Evolutionary conservation across 352 stramenopile genomes (phyloP), one percentile per base, ranked within the genome.

Genomic region (Pythium graminicola): DNA sequence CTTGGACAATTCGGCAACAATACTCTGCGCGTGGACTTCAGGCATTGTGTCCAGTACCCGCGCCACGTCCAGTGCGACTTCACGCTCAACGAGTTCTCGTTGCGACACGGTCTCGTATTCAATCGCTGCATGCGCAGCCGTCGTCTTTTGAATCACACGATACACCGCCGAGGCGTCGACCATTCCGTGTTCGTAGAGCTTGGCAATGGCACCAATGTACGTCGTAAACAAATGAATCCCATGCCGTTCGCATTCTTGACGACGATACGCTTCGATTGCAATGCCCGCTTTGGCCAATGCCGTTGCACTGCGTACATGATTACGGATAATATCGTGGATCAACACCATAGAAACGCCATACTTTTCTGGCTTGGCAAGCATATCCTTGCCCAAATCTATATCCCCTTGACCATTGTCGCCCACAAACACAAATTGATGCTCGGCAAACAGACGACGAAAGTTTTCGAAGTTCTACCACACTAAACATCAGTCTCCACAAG

Each of bases 241-340:
- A 57, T 67, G 68, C 58, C 70, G 57, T 22, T 81, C 66, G 28
- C 77, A 89, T 67, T 91, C 80, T 7, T 64, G 70, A 28, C 68
- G 73, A 43, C 80, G 77, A 40, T 86, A 91, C 7, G 75, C 42
- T 32, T 60, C 53, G 6, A 62, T 41, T 1, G 39, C 19, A 11
- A 53, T 28, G 43, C 57, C 46, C 43, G 50, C 17, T 35, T 69
- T 61, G 23, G 45, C 49, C 3, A 56, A 42, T 1, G 35, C 33
- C 8, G 50, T 39, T 2, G 51, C 31, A 22, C 39, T 59, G 20
- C 36, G 48, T 9, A 57, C 53, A 56, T 87, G 76, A 57, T 86
- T 86, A 60, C 80, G 80, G 57, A 90, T 83, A 22, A 91, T 72
- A 50, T 91, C 81, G 64, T 91, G 81, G 49, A 91, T 91, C 6